Conservation (phyloP, 2,329 filamentous ascomycete species). For the Cladophialophora yegresii region DNA sequence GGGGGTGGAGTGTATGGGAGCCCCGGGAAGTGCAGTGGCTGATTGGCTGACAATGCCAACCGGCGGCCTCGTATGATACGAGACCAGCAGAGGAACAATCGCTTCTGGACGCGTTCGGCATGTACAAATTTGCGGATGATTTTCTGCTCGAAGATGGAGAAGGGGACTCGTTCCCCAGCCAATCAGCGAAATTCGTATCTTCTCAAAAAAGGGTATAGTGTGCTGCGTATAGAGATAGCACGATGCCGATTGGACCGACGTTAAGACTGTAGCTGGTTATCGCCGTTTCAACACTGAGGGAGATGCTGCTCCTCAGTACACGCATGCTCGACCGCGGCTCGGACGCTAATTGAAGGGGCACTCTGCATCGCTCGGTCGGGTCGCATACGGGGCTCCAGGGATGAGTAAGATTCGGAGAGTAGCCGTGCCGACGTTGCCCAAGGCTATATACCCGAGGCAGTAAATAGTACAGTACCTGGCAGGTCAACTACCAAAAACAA, state of each 20-base stretch:
- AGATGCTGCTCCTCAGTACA: neutral
- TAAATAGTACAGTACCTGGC: constrained; percentile 6
- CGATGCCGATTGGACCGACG: constrained; percentile 10
- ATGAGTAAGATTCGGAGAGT: constrained; percentile 16
- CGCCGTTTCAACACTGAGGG: constrained; percentile 2
- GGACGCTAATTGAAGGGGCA: neutral
- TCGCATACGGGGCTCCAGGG: constrained; percentile 2
- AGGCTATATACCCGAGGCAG: constrained; percentile 19
- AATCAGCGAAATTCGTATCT: constrained; percentile 25
- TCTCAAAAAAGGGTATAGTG: constrained; percentile 30
- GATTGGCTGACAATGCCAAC: constrained; percentile 2
- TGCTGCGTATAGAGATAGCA: neutral
- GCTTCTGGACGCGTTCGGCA: neutral
- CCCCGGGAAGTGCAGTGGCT: neutral
- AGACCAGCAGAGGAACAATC: constrained; percentile 7
- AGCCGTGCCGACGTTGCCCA: constrained; percentile 1
- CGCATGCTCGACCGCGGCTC: neutral
- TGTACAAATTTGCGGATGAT: neutral
- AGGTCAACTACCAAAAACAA: neutral
- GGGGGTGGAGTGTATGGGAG: neutral
- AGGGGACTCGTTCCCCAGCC: constrained; percentile 1
- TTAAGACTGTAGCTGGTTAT: neutral
- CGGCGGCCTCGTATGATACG: constrained; percentile 2
- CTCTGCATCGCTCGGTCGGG: neutral
- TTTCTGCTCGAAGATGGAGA: constrained; percentile 1